Evolutionary conservation across 2,329 filamentous ascomycete genomes (phyloP).

Genomic region (Colletotrichum navitas): DNA sequence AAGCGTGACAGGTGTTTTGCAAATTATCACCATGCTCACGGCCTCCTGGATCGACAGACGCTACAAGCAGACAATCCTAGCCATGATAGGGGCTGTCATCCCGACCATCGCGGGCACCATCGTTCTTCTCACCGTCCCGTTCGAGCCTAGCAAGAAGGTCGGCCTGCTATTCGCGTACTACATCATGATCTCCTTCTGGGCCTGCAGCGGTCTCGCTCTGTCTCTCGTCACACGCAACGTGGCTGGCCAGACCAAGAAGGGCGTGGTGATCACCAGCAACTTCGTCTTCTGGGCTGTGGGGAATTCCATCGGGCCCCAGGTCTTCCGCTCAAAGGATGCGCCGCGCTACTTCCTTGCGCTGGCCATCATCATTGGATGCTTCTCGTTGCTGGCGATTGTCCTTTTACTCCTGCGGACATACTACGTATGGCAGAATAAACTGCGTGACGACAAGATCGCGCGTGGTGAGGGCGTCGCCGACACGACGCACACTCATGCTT

Average conservation of each 20-base stretch:
- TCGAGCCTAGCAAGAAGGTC: conserved; percentile 51
- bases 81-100: conserved; percentile 75
- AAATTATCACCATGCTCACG: conserved; percentile 75
- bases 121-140: conserved; percentile 51
- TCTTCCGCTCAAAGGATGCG: conserved; percentile 52
- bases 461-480: conserved; percentile 26
- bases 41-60: conserved; percentile 77
- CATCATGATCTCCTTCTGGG: conserved; percentile 59
- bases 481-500: conserved; percentile 58
- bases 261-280: conserved; percentile 55
- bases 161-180: conserved; percentile 57
- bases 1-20: conserved; percentile 81
- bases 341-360: conserved; percentile 48
- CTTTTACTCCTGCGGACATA: conserved; percentile 27
- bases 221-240: conserved; percentile 57
- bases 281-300: conserved; percentile 58
- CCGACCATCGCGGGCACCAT: conserved; percentile 62
- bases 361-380: conserved; percentile 25
- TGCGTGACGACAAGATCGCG: conserved; percentile 26
- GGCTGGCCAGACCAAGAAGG: conserved; percentile 59
- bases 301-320: conserved; percentile 57
- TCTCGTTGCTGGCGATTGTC: conserved; percentile 19
- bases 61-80: conserved; percentile 74
- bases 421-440: conserved; percentile 35
- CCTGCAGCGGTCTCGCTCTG: conserved; percentile 57